Evolutionary conservation across 2,329 filamentous ascomycete genomes (phyloP).

Genomic region (Phaeoacremonium minimum): DNA sequence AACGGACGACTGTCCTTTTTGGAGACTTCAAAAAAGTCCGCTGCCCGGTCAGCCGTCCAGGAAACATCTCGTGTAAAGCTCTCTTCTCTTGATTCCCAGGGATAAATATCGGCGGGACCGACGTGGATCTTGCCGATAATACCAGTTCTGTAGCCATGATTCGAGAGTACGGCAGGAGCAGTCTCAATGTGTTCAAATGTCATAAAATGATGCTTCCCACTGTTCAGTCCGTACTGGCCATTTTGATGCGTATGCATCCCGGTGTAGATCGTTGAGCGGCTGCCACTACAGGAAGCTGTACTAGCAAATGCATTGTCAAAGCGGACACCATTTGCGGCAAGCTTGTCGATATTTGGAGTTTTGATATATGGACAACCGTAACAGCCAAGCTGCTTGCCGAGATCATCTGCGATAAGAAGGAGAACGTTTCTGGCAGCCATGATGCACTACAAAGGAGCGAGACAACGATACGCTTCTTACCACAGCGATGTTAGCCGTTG

Average conservation of each 20-base stretch:
- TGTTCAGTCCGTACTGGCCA: slow-evolving; percentile 36
- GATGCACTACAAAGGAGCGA: no score
- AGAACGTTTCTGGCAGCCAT: slow-evolving; percentile 3
- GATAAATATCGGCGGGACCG: slow-evolving; percentile 29
- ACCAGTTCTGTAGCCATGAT: slow-evolving; percentile 34
- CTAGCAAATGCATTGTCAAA: slow-evolving; percentile 35
- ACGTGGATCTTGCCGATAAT: slow-evolving; percentile 43
- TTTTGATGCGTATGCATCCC: slow-evolving; percentile 41
- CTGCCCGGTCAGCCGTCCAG: slow-evolving; percentile 31
- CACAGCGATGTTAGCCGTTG: no score
- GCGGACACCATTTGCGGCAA: slow-evolving; percentile 25
- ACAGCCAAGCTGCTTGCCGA: slow-evolving; percentile 2
- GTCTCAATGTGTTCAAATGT: slow-evolving; percentile 37
- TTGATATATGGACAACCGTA: slow-evolving; percentile 17
- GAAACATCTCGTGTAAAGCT: slow-evolving; percentile 34
- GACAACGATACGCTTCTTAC: no score
- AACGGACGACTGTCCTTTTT: slow-evolving; percentile 27
- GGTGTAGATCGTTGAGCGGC: slow-evolving; percentile 38
- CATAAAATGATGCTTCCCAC: slow-evolving; percentile 30
- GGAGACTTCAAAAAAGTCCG: slow-evolving; percentile 29
- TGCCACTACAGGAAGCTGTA: slow-evolving; percentile 40
- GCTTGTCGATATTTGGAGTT: slow-evolving; percentile 32
- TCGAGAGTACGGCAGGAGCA: slow-evolving; percentile 28
- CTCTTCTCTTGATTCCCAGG: slow-evolving; percentile 30
- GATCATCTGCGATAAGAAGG: slow-evolving; percentile 4